Evolutionary conservation across 2,329 filamentous ascomycete genomes (phyloP).

Genomic region (Cryphonectria carpinicola): DNA sequence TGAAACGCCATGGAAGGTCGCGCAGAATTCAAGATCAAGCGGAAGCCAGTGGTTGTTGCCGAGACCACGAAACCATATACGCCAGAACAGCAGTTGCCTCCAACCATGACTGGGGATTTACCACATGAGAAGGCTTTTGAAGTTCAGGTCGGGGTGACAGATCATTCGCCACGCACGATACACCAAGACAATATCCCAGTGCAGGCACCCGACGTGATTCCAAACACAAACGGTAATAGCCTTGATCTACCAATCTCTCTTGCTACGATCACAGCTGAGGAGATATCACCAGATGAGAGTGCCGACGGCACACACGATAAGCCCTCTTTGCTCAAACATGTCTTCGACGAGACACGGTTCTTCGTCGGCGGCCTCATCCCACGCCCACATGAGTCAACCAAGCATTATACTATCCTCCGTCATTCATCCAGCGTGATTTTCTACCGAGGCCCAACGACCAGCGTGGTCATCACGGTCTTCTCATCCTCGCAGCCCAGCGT

Average conservation of each 20-base stretch:
- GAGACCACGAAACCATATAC: background rate
- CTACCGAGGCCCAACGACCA: conserved; percentile 68
- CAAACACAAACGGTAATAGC: background rate
- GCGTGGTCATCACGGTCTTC: conserved; percentile 67
- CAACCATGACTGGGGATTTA: background rate
- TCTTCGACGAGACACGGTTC: conserved; percentile 63
- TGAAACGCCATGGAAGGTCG: background rate
- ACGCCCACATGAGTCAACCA: conserved; percentile 66
- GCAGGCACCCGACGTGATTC: background rate
- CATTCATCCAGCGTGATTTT: conserved; percentile 68
- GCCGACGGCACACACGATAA: conserved; percentile 24
- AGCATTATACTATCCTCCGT: conserved; percentile 68
- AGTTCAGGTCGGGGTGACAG: background rate
- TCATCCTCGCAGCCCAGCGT: conserved; percentile 46
- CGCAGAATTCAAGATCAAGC: background rate
- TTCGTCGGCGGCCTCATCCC: conserved; percentile 67
- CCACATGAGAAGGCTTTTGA: background rate
- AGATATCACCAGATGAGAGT: background rate
- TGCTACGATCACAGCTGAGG: background rate
- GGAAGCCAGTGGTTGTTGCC: background rate
- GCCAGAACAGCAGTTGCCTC: background rate
- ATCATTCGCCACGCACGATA: background rate
- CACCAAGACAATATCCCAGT: background rate
- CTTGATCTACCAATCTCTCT: background rate
- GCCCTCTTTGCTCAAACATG: conserved; percentile 47